Percentiles rank a stretch among this genome's conserved stretches.
Evolutionary conservation across 2,329 filamentous ascomycete species (phyloP).

Genomic region (Cladosporium sp.): DNA sequence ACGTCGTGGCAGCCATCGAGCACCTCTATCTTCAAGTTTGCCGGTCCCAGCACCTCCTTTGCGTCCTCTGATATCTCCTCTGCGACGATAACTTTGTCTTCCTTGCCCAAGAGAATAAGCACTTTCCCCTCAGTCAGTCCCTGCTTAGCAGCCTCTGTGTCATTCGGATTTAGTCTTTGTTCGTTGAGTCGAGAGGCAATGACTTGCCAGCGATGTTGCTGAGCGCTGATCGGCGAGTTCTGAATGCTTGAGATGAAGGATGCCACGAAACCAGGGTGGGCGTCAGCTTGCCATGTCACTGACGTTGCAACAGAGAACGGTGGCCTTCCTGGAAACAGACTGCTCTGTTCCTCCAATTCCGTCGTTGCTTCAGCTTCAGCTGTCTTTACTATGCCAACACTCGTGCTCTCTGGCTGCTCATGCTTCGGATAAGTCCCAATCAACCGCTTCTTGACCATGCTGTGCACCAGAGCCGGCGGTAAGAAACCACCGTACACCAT

Average conservation of each 20-base stretch:
- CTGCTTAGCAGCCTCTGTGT: conserved; percentile 18
- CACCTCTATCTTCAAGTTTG: conserved; percentile 55
- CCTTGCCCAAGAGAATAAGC: conserved; percentile 61
- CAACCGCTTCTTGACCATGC: conserved; percentile 8
- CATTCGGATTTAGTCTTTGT: conserved; percentile 33
- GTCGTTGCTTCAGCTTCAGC: conserved; percentile 24
- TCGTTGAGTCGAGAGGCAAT: conserved; percentile 50
- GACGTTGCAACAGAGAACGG: conserved; percentile 49
- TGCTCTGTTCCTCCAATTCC: conserved; percentile 19
- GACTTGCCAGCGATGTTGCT: conserved; percentile 58
- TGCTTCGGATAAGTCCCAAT: not conserved
- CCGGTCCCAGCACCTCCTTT: conserved; percentile 50
- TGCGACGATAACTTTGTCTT: conserved; percentile 63
- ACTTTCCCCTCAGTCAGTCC: conserved; percentile 49
- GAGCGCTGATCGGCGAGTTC: conserved; percentile 63
- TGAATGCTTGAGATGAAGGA: conserved; percentile 69
- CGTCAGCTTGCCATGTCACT: conserved; percentile 64
- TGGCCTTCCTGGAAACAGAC: conserved; percentile 25
- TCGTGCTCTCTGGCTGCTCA: conserved; percentile 5
- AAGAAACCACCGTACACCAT: conserved; percentile 62
- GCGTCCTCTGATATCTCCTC: conserved; percentile 63
- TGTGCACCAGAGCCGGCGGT: conserved; percentile 35
- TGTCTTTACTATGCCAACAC: not conserved
- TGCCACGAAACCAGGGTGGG: conserved; percentile 63
- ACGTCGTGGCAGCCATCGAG: conserved; percentile 67